A percentile compares a stretch with the other conserved stretches of the same genome.
These are phyloP conservation scores for Metrosideros polymorpha DNA, from an alignment of 441 rosid genomes.

Conservation along the genomic window DNA sequence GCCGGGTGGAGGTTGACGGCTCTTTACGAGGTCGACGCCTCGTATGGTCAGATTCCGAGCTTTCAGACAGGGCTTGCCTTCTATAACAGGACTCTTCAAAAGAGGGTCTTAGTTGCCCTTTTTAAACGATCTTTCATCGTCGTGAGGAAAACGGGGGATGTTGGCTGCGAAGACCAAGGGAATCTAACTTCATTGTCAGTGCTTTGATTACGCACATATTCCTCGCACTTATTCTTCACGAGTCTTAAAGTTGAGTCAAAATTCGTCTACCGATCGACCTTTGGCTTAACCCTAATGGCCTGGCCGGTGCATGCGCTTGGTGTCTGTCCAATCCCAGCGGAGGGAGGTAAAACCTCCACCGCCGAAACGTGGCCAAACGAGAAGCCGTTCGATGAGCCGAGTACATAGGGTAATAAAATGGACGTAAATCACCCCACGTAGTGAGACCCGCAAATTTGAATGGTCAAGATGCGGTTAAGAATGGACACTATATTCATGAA, in stretches of 20 bases:
- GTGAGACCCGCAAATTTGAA: fast-evolving
- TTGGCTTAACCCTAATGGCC: not conserved
- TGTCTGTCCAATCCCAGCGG: too few species aligned
- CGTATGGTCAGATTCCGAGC: too few species aligned
- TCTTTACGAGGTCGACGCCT: not conserved
- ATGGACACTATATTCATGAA: fast-evolving
- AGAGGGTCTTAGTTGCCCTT: not conserved
- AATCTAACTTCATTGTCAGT: not conserved
- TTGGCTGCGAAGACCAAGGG: not conserved
- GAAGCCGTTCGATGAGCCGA: not conserved
- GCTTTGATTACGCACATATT: not conserved
- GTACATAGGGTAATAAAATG: not conserved
- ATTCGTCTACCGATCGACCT: not conserved
- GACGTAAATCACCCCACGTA: fast-evolving
- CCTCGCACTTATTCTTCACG: not conserved
- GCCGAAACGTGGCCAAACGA: fast-evolving
- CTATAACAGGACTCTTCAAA: not conserved
- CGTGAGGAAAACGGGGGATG: not conserved
- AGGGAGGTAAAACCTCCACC: not conserved
- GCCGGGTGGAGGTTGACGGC: not conserved
- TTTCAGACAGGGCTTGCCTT: not conserved
- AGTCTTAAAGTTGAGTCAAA: not conserved
- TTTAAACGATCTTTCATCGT: not conserved
- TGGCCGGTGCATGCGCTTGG: not conserved
- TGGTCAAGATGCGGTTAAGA: fast-evolving